Base-by-base conservation (phyloP, 2,329 filamentous ascomycete species). In the Colletotrichum sp. region DNA sequence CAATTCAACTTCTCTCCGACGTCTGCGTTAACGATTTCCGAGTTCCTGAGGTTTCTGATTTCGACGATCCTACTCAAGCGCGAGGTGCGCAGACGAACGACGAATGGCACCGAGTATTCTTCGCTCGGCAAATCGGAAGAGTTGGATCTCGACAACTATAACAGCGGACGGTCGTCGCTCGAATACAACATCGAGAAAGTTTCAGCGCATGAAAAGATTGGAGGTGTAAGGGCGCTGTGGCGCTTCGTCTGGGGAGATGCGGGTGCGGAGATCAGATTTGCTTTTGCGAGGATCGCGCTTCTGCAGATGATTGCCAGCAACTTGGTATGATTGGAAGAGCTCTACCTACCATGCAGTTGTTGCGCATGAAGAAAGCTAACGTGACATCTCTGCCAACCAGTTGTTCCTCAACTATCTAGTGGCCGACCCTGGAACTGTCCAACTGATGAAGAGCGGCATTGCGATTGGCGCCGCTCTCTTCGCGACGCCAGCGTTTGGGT, bases 281-380 rank as follows among this genome's bases (percentile, higher is more conserved):
- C 79, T 7, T 81, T 83, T 70, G 77, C 77, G 70, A 78, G 79
- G 43, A 75, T 83, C 66, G 82, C 82, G 10, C 74, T 83, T 16
- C 77, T 83, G 57, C 83, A 83, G 71, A 80, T 80, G 26, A 77
- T 84, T 28, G 81, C 83, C 67, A 84, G 83, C 74, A 84, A 83
- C 73, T 79, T 79, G 52, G 80, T 81, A 78, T 36, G 55, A 5
- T 26, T 4, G 15, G 15, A 32, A 30, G 34, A 28, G 18, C 30
- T 70, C 28, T 18, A 30, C 16, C 30, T 1, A n/a, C 58, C 10
- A 15, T 5, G 28, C 24, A 58, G 3, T 32, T 32, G 5, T 30
- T 30, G 58, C 26, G 28, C 58, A 61, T 26, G 6, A 28, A 16
- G 0, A 0, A 28, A 32, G 28, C 63, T 69, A 24, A 55, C 43